These are phyloP conservation scores for Eucalyptus regnans DNA, from an alignment of 345 rosid genomes.

Conservation along the genomic window DNA sequence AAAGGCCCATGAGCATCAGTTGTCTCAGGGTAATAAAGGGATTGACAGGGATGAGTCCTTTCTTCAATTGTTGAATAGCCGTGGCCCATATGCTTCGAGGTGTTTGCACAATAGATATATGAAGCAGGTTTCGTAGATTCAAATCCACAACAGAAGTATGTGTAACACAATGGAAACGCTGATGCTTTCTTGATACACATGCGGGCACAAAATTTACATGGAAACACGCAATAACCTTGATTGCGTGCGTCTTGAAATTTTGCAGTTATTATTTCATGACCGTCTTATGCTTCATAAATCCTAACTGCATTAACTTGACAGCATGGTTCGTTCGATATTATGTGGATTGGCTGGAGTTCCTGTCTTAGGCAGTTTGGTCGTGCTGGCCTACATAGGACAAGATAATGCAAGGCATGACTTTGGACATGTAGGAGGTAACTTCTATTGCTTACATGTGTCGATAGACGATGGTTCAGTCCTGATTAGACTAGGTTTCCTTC, in stretches of 20 bases:
- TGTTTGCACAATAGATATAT: not conserved
- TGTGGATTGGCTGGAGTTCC: constrained; percentile 73
- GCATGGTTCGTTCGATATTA: constrained; percentile 35
- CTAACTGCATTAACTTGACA: constrained; percentile 5
- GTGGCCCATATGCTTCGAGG: not conserved
- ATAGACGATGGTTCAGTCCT: not conserved
- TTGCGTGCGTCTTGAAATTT: not conserved
- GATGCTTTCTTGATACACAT: not conserved
- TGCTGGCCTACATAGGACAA: constrained; percentile 62
- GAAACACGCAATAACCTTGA: not conserved
- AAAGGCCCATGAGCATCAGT: not conserved
- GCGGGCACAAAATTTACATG: not conserved
- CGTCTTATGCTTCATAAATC: not conserved
- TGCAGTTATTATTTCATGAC: not conserved
- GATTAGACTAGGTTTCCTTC: not conserved
- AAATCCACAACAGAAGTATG: not conserved
- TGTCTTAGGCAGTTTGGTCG: constrained; percentile 50
- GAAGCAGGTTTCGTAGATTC: not conserved
- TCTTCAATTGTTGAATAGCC: not conserved
- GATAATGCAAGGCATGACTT: constrained; percentile 84
- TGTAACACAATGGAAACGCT: not conserved
- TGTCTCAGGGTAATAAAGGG: not conserved
- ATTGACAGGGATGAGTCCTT: not conserved
- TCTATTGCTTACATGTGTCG: too few species aligned
- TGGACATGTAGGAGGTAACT: constrained; percentile 89